Conservation (phyloP, 257 asterid genomes). For the Thymus quinquecostatus region DNA sequence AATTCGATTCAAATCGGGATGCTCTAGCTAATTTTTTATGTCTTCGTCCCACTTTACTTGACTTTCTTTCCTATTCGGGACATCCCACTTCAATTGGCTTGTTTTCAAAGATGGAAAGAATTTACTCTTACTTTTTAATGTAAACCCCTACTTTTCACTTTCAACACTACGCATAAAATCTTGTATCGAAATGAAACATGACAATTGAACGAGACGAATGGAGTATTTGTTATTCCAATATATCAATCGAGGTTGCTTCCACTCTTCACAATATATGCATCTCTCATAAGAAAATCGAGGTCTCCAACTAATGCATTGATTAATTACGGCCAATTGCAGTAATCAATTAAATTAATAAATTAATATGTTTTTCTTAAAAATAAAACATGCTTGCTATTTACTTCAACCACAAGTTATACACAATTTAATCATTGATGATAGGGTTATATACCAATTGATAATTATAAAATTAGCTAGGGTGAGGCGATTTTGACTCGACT, state of each 20-base stretch:
- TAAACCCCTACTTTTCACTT: too few relatives aligned
- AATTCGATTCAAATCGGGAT: too few relatives aligned
- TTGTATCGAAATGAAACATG: too few relatives aligned
- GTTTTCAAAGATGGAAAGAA: too few relatives aligned
- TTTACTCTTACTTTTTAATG: too few relatives aligned
- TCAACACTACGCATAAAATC: too few relatives aligned
- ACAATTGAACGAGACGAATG: not conserved
- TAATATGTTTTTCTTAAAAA: not conserved
- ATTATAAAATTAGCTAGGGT: not conserved
- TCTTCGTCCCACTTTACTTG: too few relatives aligned
- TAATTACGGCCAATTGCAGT: not conserved
- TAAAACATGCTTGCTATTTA: not conserved
- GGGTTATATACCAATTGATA: not conserved
- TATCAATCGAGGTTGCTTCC: constrained; percentile 10
- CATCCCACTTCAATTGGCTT: too few relatives aligned
- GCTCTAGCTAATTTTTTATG: too few relatives aligned
- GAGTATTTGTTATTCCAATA: not conserved
- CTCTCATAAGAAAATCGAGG: not conserved
- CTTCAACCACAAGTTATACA: not conserved
- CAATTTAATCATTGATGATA: too few relatives aligned
- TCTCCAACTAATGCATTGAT: not conserved
- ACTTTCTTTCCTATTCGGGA: too few relatives aligned
- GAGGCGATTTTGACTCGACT: constrained; percentile 20
- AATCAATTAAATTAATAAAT: not conserved
- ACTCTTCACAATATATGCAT: not conserved